Base-by-base conservation (phyloP, 768 basidiomycete genomes). In the Mycena floridula region DNA sequence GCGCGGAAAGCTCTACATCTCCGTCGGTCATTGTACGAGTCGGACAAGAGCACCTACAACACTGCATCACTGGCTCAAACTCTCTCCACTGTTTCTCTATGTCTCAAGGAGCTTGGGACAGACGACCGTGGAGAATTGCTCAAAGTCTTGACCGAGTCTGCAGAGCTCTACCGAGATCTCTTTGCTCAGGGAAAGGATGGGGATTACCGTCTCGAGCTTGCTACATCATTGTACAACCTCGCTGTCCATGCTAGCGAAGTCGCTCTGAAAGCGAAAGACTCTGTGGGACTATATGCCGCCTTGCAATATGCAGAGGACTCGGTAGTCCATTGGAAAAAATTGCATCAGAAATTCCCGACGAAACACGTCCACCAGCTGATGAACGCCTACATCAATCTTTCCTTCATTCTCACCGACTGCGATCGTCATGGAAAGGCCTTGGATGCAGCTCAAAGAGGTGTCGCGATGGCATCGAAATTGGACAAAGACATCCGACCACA, bases 141-240 rank as follows among this genome's bases (percentile, higher is more conserved):
- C 16, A 22, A 25, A 1, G 36, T 48, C 25, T 37, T 43, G 6
- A 36, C 30, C 25, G 47, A 48, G 28, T 43, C 40, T 20, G 37
- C 32, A 7, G 42, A 38, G 24, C 42, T 48, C 24, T 48, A 48
- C 25, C 38, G 32, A n/a, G 13, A 16, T 13, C 30, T 26, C 11
- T 38, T 48, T 37, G 24, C 36, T 22, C 40, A 48, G 16, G 47
- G 43, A 35, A 48, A 43, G 37, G 42, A 23, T 15, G 32, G 32
- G 15, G 32, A 35, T 7, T 43, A 35, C 23, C 41, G 47, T 23
- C 15, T 48, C 20, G 47, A 48, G 16, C 36, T 43, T 21, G 47
- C 47, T n/a, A 48, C 47, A 23, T 40, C 42, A 18, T 32, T 48
- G 41, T 48, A 48, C 37, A 43, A 48, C 24, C 42, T 48, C 12